A percentile compares a stretch with the other conserved stretches of the same genome.
These are phyloP conservation scores for Amanita molliuscula DNA, from an alignment of 768 basidiomycete genomes.

Conservation along the genomic window DNA sequence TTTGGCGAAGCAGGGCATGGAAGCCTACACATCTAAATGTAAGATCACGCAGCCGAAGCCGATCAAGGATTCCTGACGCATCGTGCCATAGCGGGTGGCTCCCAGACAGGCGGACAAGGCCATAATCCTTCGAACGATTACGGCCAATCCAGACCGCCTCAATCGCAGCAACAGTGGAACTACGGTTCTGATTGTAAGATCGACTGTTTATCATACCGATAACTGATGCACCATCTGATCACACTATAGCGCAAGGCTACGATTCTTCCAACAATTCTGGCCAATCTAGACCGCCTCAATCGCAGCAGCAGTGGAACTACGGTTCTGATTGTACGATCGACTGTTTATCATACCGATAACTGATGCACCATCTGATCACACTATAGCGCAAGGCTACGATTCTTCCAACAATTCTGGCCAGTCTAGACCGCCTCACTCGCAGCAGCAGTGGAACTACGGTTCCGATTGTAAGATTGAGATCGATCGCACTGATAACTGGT, in stretches of 20 bases:
- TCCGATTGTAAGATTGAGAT: conserved; percentile 19
- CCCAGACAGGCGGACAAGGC: conserved; percentile 55
- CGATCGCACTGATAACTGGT: too few species aligned
- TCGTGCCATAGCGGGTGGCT: conserved; percentile 25
- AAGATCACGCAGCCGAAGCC: conserved; percentile 10
- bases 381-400: background rate
- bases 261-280: conserved; percentile 8
- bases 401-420: conserved; percentile 12
- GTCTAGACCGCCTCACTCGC: conserved; percentile 3
- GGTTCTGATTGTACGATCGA: conserved; percentile 21
- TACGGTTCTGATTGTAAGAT: conserved; percentile 21
- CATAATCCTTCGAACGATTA: conserved; percentile 48
- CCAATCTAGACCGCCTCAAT: conserved; percentile 10
- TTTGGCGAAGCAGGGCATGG: conserved; percentile 57
- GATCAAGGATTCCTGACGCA: conserved; percentile 12
- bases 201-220: too few species aligned
- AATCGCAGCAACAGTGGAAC: conserved; percentile 6
- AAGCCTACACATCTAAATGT: conserved; percentile 45
- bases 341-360: too few species aligned
- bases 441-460: conserved; percentile 9
- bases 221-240: too few species aligned
- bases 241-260: background rate
- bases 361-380: too few species aligned
- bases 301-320: conserved; percentile 5
- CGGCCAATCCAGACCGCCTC: conserved; percentile 13